phyloP scores from a whole-genome alignment of 2,329 filamentous ascomycete species.

The Paecilomyces dactylethromorphus region DNA sequence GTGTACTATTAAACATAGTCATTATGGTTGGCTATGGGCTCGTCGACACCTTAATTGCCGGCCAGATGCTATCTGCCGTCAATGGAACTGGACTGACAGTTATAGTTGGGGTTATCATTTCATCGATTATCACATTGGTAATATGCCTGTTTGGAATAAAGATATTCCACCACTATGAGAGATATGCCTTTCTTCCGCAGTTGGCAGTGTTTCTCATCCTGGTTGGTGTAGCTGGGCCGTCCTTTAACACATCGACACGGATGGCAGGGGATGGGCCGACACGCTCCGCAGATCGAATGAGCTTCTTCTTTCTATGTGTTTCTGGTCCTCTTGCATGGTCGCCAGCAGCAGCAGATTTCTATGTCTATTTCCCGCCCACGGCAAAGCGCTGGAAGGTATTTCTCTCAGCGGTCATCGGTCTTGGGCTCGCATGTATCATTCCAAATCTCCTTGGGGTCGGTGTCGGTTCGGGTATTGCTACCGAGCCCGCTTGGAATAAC shows the following conservation, averaged over 20 bases:
- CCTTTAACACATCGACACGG: constrained; percentile 16
- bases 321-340: constrained; percentile 18
- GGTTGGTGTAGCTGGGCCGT: constrained; percentile 23
- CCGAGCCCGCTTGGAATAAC: no score
- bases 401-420: no score
- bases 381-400: no score
- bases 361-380: constrained; percentile 27
- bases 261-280: constrained; percentile 4
- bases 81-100: constrained; percentile 20
- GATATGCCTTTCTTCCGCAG: constrained; percentile 26
- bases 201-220: constrained; percentile 24
- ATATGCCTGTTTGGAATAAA: constrained; percentile 21
- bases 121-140: constrained; percentile 16
- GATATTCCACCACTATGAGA: constrained; percentile 28
- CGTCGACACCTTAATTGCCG: constrained; percentile 27
- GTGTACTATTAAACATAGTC: constrained; percentile 26
- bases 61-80: constrained; percentile 26
- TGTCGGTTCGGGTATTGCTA: no score
- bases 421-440: no score
- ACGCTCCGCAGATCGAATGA: constrained; percentile 12
- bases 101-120: constrained; percentile 20
- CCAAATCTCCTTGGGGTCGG: no score
- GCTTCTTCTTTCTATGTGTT: constrained; percentile 20
- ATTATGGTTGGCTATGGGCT: constrained; percentile 29
- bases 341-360: constrained; percentile 25